Evolutionary conservation across 306 rosid genomes (phyloP).

Genomic region (Glycyrrhiza uralensis): DNA sequence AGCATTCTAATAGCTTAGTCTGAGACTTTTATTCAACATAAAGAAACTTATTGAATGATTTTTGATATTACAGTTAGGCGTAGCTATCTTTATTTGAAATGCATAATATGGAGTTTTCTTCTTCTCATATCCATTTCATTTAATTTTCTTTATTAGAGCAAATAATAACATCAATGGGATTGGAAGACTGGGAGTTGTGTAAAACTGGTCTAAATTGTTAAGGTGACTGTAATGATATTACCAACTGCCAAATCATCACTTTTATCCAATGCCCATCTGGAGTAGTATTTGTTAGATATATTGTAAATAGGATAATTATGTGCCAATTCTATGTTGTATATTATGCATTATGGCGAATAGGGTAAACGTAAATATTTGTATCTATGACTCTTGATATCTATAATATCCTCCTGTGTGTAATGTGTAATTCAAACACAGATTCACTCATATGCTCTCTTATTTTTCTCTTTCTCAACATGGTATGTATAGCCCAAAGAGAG

Average conservation of each 20-base stretch:
- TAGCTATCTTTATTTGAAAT: background rate
- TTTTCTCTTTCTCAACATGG: background rate
- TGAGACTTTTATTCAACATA: background rate
- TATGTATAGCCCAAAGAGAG: background rate
- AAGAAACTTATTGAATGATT: background rate
- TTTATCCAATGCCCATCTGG: background rate
- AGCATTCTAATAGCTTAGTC: constrained; percentile 3
- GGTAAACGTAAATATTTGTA: background rate
- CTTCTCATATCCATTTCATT: constrained; percentile 8
- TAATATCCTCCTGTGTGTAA: too few relatives aligned
- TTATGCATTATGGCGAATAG: background rate
- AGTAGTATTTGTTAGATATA: background rate
- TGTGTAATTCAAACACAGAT: too few relatives aligned
- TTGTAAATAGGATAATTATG: too few relatives aligned
- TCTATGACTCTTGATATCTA: background rate
- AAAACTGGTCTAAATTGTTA: constrained; percentile 2
- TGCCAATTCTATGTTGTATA: too few relatives aligned
- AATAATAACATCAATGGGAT: constrained; percentile 3
- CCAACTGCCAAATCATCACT: background rate
- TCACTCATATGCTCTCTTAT: background rate
- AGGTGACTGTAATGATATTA: constrained; percentile 1
- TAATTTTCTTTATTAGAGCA: background rate
- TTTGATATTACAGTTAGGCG: background rate
- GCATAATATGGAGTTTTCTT: constrained; percentile 4
- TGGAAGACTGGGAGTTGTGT: background rate